Conservation (phyloP, 129 eudicot species). For the Flaveria trinervia region DNA sequence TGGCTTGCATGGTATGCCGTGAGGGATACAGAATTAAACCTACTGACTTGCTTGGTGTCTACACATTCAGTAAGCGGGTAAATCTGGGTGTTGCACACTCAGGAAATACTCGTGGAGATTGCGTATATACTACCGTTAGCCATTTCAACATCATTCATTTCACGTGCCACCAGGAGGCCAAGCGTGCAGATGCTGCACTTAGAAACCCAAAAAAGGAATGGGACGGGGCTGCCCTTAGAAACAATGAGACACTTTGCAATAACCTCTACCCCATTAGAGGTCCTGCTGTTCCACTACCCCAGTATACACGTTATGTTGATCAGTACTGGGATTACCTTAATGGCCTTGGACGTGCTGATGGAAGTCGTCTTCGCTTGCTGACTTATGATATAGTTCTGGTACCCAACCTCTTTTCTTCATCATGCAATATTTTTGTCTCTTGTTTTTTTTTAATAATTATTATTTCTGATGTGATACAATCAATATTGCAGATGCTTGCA, state of each 20-base stretch:
- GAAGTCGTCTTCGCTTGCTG: slow-evolving; percentile 85
- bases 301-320: slow-evolving; percentile 83
- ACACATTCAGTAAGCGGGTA: slow-evolving; percentile 93
- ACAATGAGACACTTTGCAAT: slow-evolving; percentile 93
- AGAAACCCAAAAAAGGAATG: slow-evolving; percentile 91
- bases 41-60: slow-evolving; percentile 77
- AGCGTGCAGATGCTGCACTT: slow-evolving; percentile 93
- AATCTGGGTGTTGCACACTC: slow-evolving; percentile 88
- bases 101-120: slow-evolving; percentile 89
- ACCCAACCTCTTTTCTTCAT: slow-evolving; percentile 13
- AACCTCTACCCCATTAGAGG: slow-evolving; percentile 83
- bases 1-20: slow-evolving; percentile 99
- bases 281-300: slow-evolving; percentile 74
- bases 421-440: neutral
- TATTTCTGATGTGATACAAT: neutral
- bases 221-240: slow-evolving; percentile 98
- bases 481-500: slow-evolving; percentile 83
- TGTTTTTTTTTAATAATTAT: neutral
- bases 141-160: slow-evolving; percentile 96
- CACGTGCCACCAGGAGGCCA: slow-evolving; percentile 99
- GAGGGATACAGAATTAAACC: slow-evolving; percentile 94
- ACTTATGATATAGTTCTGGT: slow-evolving; percentile 97
- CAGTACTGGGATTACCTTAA: slow-evolving; percentile 96
- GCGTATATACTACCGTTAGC: slow-evolving; percentile 93
- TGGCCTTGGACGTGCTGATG: slow-evolving; percentile 98